Evolutionary conservation across 83 land plant species (phyloP), one percentile per base, ranked within the genome.

Genomic region (Picea mariana): DNA sequence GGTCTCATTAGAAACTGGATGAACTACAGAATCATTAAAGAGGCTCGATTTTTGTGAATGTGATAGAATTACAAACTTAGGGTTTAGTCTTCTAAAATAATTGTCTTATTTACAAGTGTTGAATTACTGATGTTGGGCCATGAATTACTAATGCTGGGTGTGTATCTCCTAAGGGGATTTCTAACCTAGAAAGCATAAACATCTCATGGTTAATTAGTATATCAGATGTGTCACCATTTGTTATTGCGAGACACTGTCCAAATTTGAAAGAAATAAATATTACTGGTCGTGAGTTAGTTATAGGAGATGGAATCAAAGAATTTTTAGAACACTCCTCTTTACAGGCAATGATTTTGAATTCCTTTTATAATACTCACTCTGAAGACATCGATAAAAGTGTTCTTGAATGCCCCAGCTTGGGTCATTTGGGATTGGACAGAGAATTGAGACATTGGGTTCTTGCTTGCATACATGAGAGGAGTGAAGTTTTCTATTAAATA

Each of bases 221-320:
- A 44, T 6, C 47, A 44, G 0, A 44, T 6, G 47, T 44, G 6
- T 44, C 47, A 44, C 8, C 8, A 0, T 7, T 44, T 44, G 7
- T 7, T 44, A 44, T 6, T 44, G 47, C 47, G 8, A 44, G 7
- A 44, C 47, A 44, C 47, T 44, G 12, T 49, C 52, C 8, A 12
- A 61, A 78, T 52, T 80, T 85, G 40, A 67, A 52, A 69, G 85
- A 82, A 75, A 27, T 85, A 44, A 81, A 63, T 40, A 49, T 85
- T 5, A 77, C 59, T 27, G 81, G 87, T 31, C 82, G 81, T 67
- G 81, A 82, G 47, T 55, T 55, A 3, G 87, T 82, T 62, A 77
- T 81, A 60, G 81, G 85, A 26, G 79, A 55, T 15, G 85, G 87
- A 16, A 61, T 78, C 21, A 63, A 38, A 20, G n/a, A 42, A 2